Conservation (phyloP, 2,329 filamentous ascomycete genomes). For the Diaporthe velutina region DNA sequence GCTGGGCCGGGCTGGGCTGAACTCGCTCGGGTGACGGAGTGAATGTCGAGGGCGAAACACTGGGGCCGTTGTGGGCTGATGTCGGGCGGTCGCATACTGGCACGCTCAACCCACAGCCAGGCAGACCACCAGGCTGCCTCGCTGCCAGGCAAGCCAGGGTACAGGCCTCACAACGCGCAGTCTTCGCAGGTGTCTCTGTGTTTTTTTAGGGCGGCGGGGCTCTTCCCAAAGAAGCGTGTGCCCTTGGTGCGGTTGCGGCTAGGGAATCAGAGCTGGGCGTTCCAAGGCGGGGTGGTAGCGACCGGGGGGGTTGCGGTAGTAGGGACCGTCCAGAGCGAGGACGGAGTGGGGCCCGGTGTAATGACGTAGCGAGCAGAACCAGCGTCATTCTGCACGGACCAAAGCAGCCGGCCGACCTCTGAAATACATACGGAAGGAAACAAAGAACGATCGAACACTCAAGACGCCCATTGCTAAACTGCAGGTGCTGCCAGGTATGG, state of each 20-base stretch:
- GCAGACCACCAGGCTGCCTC: no score
- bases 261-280: background rate
- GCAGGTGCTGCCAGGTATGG: no score
- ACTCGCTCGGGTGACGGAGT: background rate
- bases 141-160: no score
- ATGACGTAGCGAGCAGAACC: background rate
- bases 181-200: background rate
- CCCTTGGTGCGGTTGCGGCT: conserved; percentile 4
- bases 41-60: background rate
- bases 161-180: background rate
- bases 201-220: background rate
- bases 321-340: background rate
- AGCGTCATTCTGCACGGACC: conserved; percentile 4
- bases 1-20: background rate
- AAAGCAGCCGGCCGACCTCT: background rate
- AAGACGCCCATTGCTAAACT: no score
- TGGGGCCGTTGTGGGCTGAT: background rate
- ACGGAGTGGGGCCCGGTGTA: background rate
- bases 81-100: no score
- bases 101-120: no score
- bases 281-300: background rate
- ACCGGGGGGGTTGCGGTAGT: background rate
- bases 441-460: background rate
- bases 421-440: background rate
- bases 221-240: background rate